Evolutionary conservation across 192 early-diverging fungal genomes (phyloP), one percentile per base, ranked within the genome.

Genomic region (Backusella macrospora): DNA sequence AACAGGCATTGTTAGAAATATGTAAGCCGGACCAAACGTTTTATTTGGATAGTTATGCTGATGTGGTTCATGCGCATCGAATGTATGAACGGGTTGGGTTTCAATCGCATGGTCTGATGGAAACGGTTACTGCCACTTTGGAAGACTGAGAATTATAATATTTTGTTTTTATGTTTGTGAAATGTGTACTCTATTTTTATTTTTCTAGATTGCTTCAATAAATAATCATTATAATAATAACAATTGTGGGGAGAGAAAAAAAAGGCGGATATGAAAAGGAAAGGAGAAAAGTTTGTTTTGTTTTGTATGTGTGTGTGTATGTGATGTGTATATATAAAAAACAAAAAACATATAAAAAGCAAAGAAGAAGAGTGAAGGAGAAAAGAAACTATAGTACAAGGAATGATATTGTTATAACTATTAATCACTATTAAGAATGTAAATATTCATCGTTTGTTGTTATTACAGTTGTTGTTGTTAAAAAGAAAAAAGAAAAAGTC

Each of bases 31-130:
- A 59, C 1, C 52, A 59, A 10, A 8, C 9, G 21, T 59, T 59
- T 59, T 59, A 59, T 26, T 12, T 59, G 52, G 52, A 59, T 23
- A 59, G 52, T 59, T 59, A 59, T 59, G 21, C 23, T 59, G 52
- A 59, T 26, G 12, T 59, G 52, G 52, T 59, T 8, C 52, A 59
- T 23, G 52, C 52, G 0, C 52, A 59, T 59, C 52, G 52, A 9
- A 59, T 59, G 52, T 59, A 59, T 59, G 52, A 59, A 59, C 21
- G 23, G 3, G 23, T 59, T 12, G 52, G 52, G 2, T 59, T 59
- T 26, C 52, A 59, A 8, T 59, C 52, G 4, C 10, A 26, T 59
- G 52, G 52, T 0, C 26, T 26, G 21, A 59, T 59, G 52, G 52
- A 59, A 21, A 59, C 52, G 7, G 52, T 23, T 13, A 10, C 26